Evolutionary conservation across 371 early-diverging fungal genomes (phyloP).

Genomic region (Lichtheimia ornata): DNA sequence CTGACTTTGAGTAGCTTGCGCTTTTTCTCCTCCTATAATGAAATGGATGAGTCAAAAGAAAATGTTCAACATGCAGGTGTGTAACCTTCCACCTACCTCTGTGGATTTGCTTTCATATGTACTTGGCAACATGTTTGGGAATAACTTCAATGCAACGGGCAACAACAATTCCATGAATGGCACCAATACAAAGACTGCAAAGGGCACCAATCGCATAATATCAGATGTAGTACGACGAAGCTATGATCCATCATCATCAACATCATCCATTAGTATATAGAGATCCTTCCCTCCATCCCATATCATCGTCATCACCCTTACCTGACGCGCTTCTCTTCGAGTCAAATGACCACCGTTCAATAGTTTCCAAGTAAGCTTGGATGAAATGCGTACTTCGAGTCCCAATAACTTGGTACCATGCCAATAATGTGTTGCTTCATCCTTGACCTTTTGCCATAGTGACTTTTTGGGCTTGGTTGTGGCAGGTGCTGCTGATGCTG

Average conservation of each 20-base stretch:
- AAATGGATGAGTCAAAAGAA: not conserved
- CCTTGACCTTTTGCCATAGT: slow-evolving; percentile 79
- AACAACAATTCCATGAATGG: slow-evolving; percentile 94
- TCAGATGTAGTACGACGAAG: slow-evolving; percentile 88
- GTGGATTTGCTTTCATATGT: slow-evolving; percentile 91
- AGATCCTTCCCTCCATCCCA: not conserved
- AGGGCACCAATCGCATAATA: slow-evolving; percentile 87
- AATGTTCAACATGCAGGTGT: too few species aligned
- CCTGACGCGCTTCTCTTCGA: slow-evolving; percentile 90
- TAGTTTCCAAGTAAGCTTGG: slow-evolving; percentile 75
- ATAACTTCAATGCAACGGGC: slow-evolving; percentile 89
- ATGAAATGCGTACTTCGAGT: slow-evolving; percentile 85
- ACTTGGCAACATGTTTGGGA: slow-evolving; percentile 96
- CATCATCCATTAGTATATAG: not conserved
- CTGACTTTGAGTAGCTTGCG: slow-evolving; percentile 85
- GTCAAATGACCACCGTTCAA: slow-evolving; percentile 78
- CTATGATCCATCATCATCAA: slow-evolving; percentile 42
- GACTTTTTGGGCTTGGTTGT: slow-evolving; percentile 65
- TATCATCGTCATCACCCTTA: slow-evolving; percentile 12
- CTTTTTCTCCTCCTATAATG: slow-evolving; percentile 83
- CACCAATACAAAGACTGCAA: slow-evolving; percentile 87
- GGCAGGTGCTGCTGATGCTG: slow-evolving; percentile 17
- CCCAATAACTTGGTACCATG: slow-evolving; percentile 92
- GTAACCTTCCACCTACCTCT: slow-evolving; percentile 34
- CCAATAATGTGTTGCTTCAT: slow-evolving; percentile 93